phyloP scores from a whole-genome alignment of 768 basidiomycete species.

The Trametes cingulata region DNA sequence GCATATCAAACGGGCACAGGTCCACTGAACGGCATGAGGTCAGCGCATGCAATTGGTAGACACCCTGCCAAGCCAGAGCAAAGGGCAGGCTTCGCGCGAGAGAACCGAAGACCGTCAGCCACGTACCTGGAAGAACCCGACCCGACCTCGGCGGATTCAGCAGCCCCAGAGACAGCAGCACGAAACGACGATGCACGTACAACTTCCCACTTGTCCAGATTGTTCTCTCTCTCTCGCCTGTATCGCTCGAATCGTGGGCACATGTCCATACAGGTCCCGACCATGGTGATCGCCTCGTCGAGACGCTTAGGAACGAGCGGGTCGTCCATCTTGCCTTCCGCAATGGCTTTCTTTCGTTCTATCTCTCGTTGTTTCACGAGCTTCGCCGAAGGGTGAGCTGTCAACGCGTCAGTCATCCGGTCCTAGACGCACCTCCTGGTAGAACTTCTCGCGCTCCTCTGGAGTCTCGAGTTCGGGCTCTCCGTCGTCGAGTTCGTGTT shows the following conservation, averaged over 20 bases:
- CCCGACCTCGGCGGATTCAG: slow-evolving; percentile 19
- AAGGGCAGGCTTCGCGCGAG: not conserved
- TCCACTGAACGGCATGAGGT: not conserved
- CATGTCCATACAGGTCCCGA: slow-evolving; percentile 92
- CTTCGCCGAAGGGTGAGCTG: slow-evolving; percentile 32
- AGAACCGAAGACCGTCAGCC: not conserved
- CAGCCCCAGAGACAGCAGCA: slow-evolving; percentile 5
- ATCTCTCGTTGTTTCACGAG: slow-evolving; percentile 72
- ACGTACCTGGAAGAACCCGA: slow-evolving; percentile 16
- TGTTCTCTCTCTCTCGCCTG: slow-evolving; percentile 85
- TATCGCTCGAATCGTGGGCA: slow-evolving; percentile 94
- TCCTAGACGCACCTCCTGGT: slow-evolving; percentile 58
- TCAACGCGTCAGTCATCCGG: slow-evolving; percentile 4
- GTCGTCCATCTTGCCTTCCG: slow-evolving; percentile 86
- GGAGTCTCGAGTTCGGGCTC: slow-evolving; percentile 55
- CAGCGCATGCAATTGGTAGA: not conserved
- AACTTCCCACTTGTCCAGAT: slow-evolving; percentile 82
- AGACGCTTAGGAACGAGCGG: slow-evolving; percentile 76
- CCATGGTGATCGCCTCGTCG: slow-evolving; percentile 89
- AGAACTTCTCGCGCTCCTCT: slow-evolving; percentile 70
- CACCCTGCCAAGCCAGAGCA: not conserved
- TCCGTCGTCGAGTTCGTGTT: slow-evolving; percentile 23
- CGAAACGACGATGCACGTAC: slow-evolving; percentile 46
- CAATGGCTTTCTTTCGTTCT: slow-evolving; percentile 73
- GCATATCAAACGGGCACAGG: not conserved